These are phyloP conservation scores for Claviceps quebecensis DNA, from an alignment of 2,329 filamentous ascomycete genomes.

Conservation along the genomic window DNA sequence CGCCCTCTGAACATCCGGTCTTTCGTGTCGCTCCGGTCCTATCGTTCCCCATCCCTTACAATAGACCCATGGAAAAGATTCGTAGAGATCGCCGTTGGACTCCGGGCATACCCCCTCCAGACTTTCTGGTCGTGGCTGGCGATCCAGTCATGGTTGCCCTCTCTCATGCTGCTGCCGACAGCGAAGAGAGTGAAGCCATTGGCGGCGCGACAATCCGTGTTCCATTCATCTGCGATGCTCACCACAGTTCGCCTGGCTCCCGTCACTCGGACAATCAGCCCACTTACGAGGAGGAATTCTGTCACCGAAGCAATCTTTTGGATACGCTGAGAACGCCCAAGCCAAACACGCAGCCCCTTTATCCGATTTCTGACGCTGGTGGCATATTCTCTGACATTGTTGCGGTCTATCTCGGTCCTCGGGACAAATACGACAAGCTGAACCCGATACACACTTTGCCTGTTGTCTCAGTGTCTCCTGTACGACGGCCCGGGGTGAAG, in stretches of 20 bases:
- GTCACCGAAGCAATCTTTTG: conserved; percentile 25
- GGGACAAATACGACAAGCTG: conserved; percentile 48
- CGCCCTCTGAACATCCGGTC: conserved; percentile 43
- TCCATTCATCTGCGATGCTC: conserved; percentile 58
- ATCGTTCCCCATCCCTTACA: conserved; percentile 44
- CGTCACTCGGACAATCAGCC: conserved; percentile 56
- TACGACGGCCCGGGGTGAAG: conserved; percentile 59
- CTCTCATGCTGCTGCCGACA: conserved; percentile 34
- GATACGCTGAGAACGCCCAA: conserved; percentile 42
- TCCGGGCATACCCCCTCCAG: conserved; percentile 24
- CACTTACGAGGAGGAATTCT: conserved; percentile 50
- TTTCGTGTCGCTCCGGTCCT: conserved; percentile 37
- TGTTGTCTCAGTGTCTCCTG: conserved; percentile 60
- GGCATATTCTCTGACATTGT: conserved; percentile 58
- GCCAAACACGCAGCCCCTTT: conserved; percentile 39
- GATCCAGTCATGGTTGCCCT: conserved; percentile 49
- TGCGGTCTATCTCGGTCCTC: conserved; percentile 59
- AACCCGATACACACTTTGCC: conserved; percentile 44
- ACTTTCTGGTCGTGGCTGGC: conserved; percentile 36
- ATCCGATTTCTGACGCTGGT: conserved; percentile 56
- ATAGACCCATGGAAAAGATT: conserved; percentile 34
- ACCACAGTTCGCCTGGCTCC: conserved; percentile 63
- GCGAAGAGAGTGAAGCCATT: conserved; percentile 19
- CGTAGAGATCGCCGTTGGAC: conserved; percentile 20
- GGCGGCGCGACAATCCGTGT: conserved; percentile 28